Evolutionary conservation across 345 rosid genomes (phyloP).

Genomic region (Melaleuca quinquenervia): DNA sequence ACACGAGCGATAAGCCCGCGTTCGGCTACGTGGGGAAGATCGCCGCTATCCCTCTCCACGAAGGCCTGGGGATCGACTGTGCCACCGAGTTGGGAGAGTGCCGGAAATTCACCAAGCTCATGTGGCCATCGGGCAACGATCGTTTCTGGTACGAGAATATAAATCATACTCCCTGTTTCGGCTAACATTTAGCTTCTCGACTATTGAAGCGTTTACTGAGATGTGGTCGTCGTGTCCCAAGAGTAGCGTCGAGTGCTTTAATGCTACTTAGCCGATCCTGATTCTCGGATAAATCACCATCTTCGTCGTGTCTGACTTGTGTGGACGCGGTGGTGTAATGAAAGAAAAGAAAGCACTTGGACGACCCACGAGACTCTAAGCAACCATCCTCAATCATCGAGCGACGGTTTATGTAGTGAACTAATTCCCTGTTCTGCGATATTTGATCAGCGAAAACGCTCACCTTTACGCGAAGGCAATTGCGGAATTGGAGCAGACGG

Average conservation of each 20-base stretch:
- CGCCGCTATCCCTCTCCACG: conserved; percentile 16
- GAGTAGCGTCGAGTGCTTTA: neutral
- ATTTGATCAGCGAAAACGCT: conserved; percentile 23
- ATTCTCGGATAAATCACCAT: neutral
- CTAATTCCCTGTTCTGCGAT: neutral
- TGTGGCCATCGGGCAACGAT: conserved; percentile 35
- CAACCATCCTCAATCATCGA: neutral
- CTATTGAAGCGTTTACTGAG: neutral
- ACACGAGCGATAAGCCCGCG: conserved; percentile 15
- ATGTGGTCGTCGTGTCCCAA: neutral
- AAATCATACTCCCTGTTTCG: neutral
- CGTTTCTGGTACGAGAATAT: conserved; percentile 15
- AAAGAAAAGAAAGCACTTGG: too few relatives aligned
- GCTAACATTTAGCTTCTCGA: neutral
- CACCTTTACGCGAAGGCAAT: conserved; percentile 23
- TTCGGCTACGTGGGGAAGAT: conserved; percentile 26
- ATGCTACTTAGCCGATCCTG: neutral
- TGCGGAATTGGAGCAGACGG: conserved; percentile 28
- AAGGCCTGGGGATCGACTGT: conserved; percentile 23
- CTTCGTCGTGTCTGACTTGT: neutral
- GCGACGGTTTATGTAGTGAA: neutral
- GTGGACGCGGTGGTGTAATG: too few relatives aligned
- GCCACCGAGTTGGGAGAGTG: conserved; percentile 10
- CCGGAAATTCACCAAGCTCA: conserved; percentile 18
- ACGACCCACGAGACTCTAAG: neutral